Base-by-base conservation (phyloP, 2,329 filamentous ascomycete species). In the Penicillium sp. region DNA sequence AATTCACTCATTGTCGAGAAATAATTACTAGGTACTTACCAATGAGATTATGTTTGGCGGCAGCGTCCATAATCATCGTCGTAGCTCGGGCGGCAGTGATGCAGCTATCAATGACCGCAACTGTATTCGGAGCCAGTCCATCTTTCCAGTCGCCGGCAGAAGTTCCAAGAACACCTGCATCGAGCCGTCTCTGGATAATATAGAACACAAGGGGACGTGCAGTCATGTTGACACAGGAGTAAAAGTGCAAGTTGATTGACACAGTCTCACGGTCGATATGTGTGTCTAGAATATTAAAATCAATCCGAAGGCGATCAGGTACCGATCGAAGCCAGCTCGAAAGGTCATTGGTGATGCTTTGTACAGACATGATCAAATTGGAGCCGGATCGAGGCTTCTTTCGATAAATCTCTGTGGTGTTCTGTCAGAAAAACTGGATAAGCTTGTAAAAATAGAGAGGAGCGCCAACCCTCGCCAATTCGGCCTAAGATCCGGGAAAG, bases 141-240 rank as follows among this genome's bases (percentile, higher is more conserved):
- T 76, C 70, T 60, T 77, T 79, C 81, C 82, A 84, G 59, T 80
- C 78, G 5, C 68, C 65, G 25, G 76, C 72, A 11, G 75, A 73
- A 11, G 71, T 70, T 12, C 69, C 70, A n/a, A 63, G 63, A 2
- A 71, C 56, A 5, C 73, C 71, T 20, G 72, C 68, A 50, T 77
- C 73, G 0, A 84, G 72, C 4, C 82, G 77, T 45, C 77, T 76
- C 66, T 83, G 80, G 7, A 84, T 81, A 2, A 85, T 78, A 61
- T 84, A 79, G 60, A 84, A 84, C 0, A 86, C 74, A 25, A 85
- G 70, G 0, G 83, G 83, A 4, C 83, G 74, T 0, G 79, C 81
- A 0, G 83, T 83, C 82, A 86, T 85, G 63, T 84, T 84, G 65
- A 85, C 79, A 66, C 83, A 85, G 45, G 84, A 83, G 60, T 84